phyloP scores from a whole-genome alignment of 78 protist genomes.

The Cavenderia fasciculata region DNA sequence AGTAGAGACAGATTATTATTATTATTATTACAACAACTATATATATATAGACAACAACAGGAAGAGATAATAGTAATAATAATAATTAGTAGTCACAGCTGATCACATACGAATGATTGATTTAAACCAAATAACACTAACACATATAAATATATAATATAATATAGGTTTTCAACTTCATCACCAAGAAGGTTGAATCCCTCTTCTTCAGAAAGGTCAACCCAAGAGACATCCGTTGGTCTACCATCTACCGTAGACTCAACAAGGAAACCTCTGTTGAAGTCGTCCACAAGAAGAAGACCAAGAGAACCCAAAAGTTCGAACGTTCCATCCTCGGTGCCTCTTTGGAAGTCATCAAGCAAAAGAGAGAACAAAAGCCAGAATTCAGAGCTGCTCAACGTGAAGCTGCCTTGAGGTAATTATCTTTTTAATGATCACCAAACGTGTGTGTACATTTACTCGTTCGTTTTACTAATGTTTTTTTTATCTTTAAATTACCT shows the following conservation, averaged over 20 bases:
- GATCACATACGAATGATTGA: background rate
- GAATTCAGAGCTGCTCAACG: constrained; percentile 82
- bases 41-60: too few relatives aligned
- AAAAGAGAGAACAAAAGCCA: constrained; percentile 79
- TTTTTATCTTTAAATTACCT: background rate
- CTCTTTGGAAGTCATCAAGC: constrained; percentile 87
- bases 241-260: constrained; percentile 84
- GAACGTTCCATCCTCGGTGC: constrained; percentile 86
- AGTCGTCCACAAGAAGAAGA: constrained; percentile 70
- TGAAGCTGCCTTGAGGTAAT: constrained; percentile 84
- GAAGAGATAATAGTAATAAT: too few relatives aligned
- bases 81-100: too few relatives aligned
- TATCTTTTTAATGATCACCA: background rate
- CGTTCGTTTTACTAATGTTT: background rate
- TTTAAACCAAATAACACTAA: background rate
- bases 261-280: constrained; percentile 74
- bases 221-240: constrained; percentile 89
- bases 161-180: constrained; percentile 79
- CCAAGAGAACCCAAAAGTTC: constrained; percentile 71
- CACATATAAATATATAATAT: background rate
- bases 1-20: too few relatives aligned
- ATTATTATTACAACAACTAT: background rate
- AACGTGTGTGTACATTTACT: background rate
- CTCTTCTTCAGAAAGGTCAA: constrained; percentile 85
- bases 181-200: constrained; percentile 82